Base-by-base conservation (phyloP, 805 yeast species). In the Zygosaccharomyces siamensis region DNA sequence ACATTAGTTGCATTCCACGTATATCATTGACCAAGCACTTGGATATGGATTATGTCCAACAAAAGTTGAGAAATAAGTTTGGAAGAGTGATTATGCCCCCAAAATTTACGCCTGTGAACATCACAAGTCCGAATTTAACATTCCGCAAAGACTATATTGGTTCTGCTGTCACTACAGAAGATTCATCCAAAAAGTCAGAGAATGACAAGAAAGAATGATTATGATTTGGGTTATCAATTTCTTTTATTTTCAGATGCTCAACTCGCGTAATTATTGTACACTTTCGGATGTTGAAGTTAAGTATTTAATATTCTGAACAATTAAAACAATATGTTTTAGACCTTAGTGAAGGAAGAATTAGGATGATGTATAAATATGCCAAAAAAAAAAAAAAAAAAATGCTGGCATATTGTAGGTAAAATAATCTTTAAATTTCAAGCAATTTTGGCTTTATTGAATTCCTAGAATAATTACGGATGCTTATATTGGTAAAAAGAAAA, bases 1-100 rank as follows among this genome's bases (percentile, higher is more conserved):
- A 93, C 69, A 93, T 93, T 54, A 90, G 97, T 23, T 92, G 97
- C 63, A 93, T 93, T 58, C 95, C 97, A 41, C 81, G 93, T 60
- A 81, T 89, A 47, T 83, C 88, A 49, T 75, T 93, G 59, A 93
- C 99, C 0, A 81, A 96, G 64, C 97, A 93, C 68, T 74, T 93
- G 66, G 99, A 93, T 64, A 80, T 89, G 77, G 96, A 89, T 62
- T 78, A 88, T 60, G 92, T 93, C 21, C 78, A 84, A 26, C 92
- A 85, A 59, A 86, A 84, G 61, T 76, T 93, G 58, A 81, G 81
- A 64, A 80, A 86, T 43, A 80, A 95, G 59, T 93, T 92, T 68
- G 75, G 81, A 41, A 80, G 97, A 61, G 98, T 93, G 37, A 81
- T 84, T 1, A 73, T 93, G 68, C 99, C 99, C 16, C 86, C 89